Evolutionary conservation across 1,284 basidiomycete genomes (phyloP), one percentile per base, ranked within the genome.

Genomic region (Xerocomus alliaceus): DNA sequence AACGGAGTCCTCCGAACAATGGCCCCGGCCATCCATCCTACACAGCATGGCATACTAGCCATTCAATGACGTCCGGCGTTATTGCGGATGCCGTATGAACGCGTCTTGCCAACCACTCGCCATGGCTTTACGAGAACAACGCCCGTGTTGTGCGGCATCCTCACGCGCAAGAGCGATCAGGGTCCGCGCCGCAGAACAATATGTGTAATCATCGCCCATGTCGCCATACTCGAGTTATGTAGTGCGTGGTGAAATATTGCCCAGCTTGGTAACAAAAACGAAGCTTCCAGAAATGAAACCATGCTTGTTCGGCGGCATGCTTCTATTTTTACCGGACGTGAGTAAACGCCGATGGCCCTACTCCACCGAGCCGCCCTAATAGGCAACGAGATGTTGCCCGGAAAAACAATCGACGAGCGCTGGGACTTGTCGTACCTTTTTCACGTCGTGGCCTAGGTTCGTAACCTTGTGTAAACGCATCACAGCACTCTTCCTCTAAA

Each of bases 151-250:
- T 50, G 56, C 54, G 24, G 34, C 46, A 39, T 44, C 67, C 55
- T 59, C 62, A 56, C 54, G 29, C 62, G 52, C 65, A 47, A 4
- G 58, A 70, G 65, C 67, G 67, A 68, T 70, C 65, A 71, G 66
- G 66, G 66, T 47, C 66, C 42, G 26, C 50, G 32, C 31, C 35
- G 9, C 32, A 62, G 42, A 44, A 56, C 46, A 7, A 39, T 41
- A 53, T 61, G 6, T 37, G 50, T 50, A 45, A 26, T 44, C 42
- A 24, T 26, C 24, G 54, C 52, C 45, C 54, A 51, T 45, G 66
- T 57, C 37, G 6, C 49, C 45, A 54, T 29, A n/a, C n/a, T n/a
- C 15, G 17, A 34, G 12, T 53, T 39, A 42, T 56, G 50, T 56
- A 29, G 54, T 56, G 22, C 39, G 28, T 39, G 47, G 29, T 41